Evolutionary conservation across 192 early-diverging fungal genomes (phyloP).

Genomic region (Chytriomyces sp.): DNA sequence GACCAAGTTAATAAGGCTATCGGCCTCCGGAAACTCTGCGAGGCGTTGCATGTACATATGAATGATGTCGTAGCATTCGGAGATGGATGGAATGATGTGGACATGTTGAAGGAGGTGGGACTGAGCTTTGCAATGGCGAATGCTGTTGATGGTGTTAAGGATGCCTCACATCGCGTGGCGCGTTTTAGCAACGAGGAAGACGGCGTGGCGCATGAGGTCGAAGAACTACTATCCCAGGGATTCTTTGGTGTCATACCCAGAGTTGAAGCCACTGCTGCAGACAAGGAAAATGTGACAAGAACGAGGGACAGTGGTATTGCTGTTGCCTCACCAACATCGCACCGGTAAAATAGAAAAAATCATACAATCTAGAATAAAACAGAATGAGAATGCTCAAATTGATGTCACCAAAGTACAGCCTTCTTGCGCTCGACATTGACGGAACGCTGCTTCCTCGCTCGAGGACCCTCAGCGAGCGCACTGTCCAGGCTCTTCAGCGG

Average conservation of each 20-base stretch:
- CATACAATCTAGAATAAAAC: constrained; percentile 16
- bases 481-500: neutral
- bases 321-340: no score
- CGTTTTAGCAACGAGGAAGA: neutral
- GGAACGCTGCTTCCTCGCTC: neutral
- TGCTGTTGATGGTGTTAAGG: neutral
- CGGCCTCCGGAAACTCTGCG: neutral
- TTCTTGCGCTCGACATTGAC: constrained; percentile 12
- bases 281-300: no score
- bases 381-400: neutral
- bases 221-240: neutral
- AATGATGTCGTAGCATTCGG: neutral
- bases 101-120: neutral
- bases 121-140: neutral
- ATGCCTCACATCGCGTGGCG: neutral
- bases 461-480: neutral
- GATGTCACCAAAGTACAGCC: constrained; percentile 3
- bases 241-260: no score
- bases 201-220: neutral
- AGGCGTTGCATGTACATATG: neutral
- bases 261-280: no score
- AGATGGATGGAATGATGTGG: neutral
- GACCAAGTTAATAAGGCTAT: neutral
- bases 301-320: no score
- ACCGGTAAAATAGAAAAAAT: no score